Evolutionary conservation across 2,329 filamentous ascomycete species (phyloP).

Genomic region (Albophoma yamanashiensis): DNA sequence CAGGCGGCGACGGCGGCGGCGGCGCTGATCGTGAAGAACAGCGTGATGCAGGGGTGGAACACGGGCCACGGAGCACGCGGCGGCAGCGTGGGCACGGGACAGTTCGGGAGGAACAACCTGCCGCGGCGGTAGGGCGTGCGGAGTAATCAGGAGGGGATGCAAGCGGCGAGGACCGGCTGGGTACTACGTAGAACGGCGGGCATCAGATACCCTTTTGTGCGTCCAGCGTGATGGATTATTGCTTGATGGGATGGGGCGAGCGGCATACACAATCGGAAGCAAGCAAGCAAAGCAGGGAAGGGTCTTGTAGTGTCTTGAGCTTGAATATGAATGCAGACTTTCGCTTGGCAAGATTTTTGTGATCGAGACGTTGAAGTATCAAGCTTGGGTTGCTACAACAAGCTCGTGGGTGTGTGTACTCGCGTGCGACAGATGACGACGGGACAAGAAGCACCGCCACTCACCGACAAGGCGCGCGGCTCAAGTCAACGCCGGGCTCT

Average conservation of each 20-base stretch:
- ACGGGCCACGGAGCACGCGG: slow-evolving; percentile 18
- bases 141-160: neutral
- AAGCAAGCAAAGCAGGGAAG: neutral
- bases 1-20: slow-evolving; percentile 83
- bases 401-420: neutral
- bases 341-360: neutral
- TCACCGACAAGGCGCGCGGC: too few relatives aligned
- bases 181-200: neutral
- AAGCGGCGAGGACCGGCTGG: neutral
- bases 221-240: neutral
- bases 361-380: too few relatives aligned
- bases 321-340: neutral
- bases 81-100: slow-evolving; percentile 14
- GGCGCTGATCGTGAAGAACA: slow-evolving; percentile 90
- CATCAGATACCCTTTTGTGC: neutral
- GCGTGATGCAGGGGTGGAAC: slow-evolving; percentile 52
- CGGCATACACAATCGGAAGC: neutral
- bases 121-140: slow-evolving; percentile 31
- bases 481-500: too few relatives aligned
- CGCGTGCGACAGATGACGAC: neutral
- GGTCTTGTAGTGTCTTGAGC: neutral
- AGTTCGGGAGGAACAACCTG: slow-evolving; percentile 34
- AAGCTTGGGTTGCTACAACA: too few relatives aligned
- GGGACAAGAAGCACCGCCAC: too few relatives aligned
- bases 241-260: neutral